These are phyloP conservation scores for Fraxinus xanthoxyloides DNA, from an alignment of 305 asterid genomes.

Conservation along the genomic window DNA sequence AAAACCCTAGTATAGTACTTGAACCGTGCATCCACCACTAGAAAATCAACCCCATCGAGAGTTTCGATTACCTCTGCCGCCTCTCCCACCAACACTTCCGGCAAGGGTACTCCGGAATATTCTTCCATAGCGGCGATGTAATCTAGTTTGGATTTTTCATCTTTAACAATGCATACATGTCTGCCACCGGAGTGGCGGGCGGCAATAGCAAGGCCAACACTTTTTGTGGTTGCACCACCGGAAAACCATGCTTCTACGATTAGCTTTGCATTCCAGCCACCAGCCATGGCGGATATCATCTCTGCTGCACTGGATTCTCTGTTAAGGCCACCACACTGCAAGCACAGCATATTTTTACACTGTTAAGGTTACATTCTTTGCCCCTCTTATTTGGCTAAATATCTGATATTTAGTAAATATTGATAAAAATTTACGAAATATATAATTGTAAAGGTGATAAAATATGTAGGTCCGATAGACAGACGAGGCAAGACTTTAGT, in stretches of 20 bases:
- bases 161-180: conserved; percentile 33
- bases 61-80: conserved; percentile 25
- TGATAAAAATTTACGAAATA: too few relatives aligned
- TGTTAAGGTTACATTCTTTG: background rate
- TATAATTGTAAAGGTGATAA: too few relatives aligned
- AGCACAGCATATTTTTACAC: background rate
- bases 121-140: conserved; percentile 29
- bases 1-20: conserved; percentile 21
- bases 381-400: background rate
- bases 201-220: conserved; percentile 33
- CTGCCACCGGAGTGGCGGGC: conserved; percentile 34
- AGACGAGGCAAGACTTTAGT: background rate
- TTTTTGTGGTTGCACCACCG: conserved; percentile 7
- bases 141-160: conserved; percentile 25
- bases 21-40: conserved; percentile 28
- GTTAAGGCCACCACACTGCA: conserved; percentile 23
- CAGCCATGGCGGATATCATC: conserved; percentile 43
- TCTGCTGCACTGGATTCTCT: conserved; percentile 31
- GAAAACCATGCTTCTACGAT: conserved; percentile 38
- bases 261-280: conserved; percentile 39
- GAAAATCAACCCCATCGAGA: conserved; percentile 31
- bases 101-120: background rate
- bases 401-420: background rate
- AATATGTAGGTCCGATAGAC: background rate
- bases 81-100: conserved; percentile 35